Percentiles rank a stretch among this genome's conserved stretches.
Conservation (phyloP, 495 filamentous ascomycete genomes). For the Penicillium chermesinum region DNA sequence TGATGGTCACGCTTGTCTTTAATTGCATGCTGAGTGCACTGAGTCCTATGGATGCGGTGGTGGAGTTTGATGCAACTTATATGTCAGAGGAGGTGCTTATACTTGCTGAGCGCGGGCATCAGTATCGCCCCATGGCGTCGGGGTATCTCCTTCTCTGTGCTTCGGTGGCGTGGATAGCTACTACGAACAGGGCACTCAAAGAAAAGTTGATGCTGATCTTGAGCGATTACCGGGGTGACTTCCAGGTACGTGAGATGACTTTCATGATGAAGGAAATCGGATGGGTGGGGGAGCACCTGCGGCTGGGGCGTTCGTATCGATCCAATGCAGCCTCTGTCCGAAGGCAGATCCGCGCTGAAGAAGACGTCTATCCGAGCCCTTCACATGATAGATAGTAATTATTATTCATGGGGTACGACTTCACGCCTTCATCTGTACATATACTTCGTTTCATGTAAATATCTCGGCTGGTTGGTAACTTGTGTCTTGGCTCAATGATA, state of each 20-base stretch:
- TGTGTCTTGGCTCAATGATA: background rate
- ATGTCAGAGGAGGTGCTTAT: conserved; percentile 26
- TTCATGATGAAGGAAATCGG: conserved; percentile 5
- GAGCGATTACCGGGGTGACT: conserved; percentile 28
- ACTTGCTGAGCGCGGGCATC: conserved; percentile 19
- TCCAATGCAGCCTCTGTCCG: background rate
- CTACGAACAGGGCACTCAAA: conserved; percentile 14
- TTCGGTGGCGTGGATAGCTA: conserved; percentile 25
- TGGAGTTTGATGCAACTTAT: conserved; percentile 20
- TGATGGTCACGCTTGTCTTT: conserved; percentile 28
- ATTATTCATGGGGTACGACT: background rate
- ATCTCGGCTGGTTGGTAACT: background rate
- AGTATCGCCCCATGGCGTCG: conserved; percentile 32
- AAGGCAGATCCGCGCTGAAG: background rate
- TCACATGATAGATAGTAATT: background rate
- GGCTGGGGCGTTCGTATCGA: conserved; percentile 8
- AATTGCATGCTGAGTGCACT: conserved; percentile 30
- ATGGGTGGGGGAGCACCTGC: conserved; percentile 10
- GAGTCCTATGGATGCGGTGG: conserved; percentile 1
- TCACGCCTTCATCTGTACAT: background rate
- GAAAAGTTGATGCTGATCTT: conserved; percentile 10
- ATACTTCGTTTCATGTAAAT: background rate
- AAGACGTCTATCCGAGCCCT: background rate
- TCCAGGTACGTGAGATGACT: conserved; percentile 2
- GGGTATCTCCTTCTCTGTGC: conserved; percentile 29